Percentiles rank a stretch among this genome's conserved stretches.
Conservation (phyloP, 352 stramenopile genomes). For the Thalassiosira exigua region DNA sequence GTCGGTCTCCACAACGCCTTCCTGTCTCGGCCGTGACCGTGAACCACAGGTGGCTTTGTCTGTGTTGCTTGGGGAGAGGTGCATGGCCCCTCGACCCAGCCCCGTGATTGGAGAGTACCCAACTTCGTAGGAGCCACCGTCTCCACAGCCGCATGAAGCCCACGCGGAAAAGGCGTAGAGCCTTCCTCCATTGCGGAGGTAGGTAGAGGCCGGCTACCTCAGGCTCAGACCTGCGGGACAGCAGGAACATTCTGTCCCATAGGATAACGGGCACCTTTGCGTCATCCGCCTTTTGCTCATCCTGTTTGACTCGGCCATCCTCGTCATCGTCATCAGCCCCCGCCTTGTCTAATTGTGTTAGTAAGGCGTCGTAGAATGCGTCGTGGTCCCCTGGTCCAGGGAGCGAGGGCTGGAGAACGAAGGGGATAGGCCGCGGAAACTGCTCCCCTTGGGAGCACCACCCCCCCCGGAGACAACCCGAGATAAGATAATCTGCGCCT, state of each 20-base stretch:
- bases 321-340: not conserved
- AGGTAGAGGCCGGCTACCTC: too few species aligned
- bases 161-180: not conserved
- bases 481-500: not conserved
- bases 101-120: too few species aligned
- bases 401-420: not conserved
- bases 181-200: not conserved
- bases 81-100: too few species aligned
- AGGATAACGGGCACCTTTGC: not conserved
- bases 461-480: constrained; percentile 1
- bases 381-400: not conserved
- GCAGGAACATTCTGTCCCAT: not conserved
- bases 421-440: not conserved
- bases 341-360: not conserved
- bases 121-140: not conserved
- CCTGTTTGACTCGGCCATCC: constrained; percentile 2
- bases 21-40: too few species aligned
- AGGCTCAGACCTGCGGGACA: too few species aligned
- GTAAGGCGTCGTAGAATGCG: not conserved
- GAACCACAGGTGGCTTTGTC: too few species aligned
- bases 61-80: too few species aligned
- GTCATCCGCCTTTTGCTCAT: constrained; percentile 18
- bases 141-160: not conserved
- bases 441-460: not conserved
- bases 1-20: not conserved